A percentile compares a stretch with the other conserved stretches of the same genome.
phyloP scores from a whole-genome alignment of 306 rosid genomes.

The Purshia tridentata region DNA sequence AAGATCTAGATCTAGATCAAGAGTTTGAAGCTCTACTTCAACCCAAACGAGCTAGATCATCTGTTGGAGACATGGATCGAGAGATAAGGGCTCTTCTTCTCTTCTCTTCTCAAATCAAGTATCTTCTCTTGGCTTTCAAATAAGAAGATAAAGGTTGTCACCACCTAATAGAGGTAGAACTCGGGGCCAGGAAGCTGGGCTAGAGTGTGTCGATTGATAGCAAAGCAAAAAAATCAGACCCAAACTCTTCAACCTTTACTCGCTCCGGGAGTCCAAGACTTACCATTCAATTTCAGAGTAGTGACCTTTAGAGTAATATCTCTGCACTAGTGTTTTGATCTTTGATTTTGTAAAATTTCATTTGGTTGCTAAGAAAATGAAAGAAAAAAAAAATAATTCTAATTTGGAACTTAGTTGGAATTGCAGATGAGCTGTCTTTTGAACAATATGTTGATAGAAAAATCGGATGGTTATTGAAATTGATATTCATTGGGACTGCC shows the following conservation, averaged over 20 bases:
- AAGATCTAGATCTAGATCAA: too few species aligned
- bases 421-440: slow-evolving; percentile 59
- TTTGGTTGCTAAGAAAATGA: background rate
- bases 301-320: background rate
- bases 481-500: slow-evolving; percentile 78
- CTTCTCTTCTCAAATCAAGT: too few species aligned
- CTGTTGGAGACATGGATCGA: too few species aligned
- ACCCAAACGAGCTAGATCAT: too few species aligned
- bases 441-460: slow-evolving; percentile 81
- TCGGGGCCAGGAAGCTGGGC: too few species aligned
- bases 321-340: slow-evolving; percentile 5
- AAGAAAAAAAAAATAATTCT: background rate
- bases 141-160: too few species aligned
- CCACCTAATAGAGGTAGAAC: too few species aligned
- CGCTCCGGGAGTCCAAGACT: background rate
- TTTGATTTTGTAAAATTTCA: background rate
- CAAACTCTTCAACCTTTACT: background rate
- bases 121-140: too few species aligned
- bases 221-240: background rate
- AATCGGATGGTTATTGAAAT: slow-evolving; percentile 80
- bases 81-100: too few species aligned
- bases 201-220: too few species aligned
- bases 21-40: too few species aligned
- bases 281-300: background rate
- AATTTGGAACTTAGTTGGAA: slow-evolving; percentile 5